phyloP scores from a whole-genome alignment of 345 rosid genomes.

The Lumnitzera littorea region DNA sequence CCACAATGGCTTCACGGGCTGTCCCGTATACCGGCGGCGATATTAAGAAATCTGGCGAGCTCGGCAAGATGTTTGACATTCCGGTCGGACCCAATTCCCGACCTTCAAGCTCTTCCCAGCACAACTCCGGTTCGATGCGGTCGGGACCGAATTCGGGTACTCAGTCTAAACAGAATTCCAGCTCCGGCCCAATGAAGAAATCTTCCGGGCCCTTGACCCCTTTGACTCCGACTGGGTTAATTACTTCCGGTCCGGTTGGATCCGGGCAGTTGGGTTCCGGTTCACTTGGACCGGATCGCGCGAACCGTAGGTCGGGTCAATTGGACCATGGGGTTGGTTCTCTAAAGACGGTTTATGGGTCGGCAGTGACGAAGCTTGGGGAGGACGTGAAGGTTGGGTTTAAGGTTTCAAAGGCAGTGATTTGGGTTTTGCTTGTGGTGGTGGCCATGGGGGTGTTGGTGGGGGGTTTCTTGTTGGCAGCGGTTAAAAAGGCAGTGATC shows the following conservation, averaged over 20 bases:
- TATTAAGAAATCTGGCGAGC: constrained; percentile 88
- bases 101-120: constrained; percentile 59
- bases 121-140: constrained; percentile 75
- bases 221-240: constrained; percentile 81
- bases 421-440: constrained; percentile 63
- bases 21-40: constrained; percentile 92
- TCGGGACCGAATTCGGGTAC: constrained; percentile 78
- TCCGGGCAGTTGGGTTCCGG: constrained; percentile 46
- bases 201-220: constrained; percentile 66
- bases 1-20: constrained; percentile 74
- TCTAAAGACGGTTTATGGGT: constrained; percentile 58
- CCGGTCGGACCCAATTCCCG: constrained; percentile 39
- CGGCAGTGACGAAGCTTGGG: constrained; percentile 64
- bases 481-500: constrained; percentile 66
- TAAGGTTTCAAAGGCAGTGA: constrained; percentile 62
- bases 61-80: constrained; percentile 91
- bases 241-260: constrained; percentile 78
- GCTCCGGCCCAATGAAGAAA: constrained; percentile 60
- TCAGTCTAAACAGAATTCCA: constrained; percentile 50
- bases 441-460: constrained; percentile 52
- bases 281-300: too few species aligned
- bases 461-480: constrained; percentile 73
- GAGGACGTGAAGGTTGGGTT: constrained; percentile 67
- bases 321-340: constrained; percentile 38
- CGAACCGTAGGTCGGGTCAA: constrained; percentile 71